Evolutionary conservation across 805 yeast species (phyloP).

Genomic region (Isabelozyma pseudorhagii): DNA sequence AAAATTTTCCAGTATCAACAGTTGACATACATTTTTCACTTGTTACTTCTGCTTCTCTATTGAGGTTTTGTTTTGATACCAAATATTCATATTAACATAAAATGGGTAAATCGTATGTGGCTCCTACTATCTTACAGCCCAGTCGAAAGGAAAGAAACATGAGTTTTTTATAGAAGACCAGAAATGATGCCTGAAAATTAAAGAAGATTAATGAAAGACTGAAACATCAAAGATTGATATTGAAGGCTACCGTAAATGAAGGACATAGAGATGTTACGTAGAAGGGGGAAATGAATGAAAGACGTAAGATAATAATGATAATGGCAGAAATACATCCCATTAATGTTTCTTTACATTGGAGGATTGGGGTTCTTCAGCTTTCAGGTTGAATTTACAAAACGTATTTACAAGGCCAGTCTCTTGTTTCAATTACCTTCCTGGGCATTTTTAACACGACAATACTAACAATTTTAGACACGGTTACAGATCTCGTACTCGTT

Average conservation of each 20-base stretch:
- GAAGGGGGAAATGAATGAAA: too few species aligned
- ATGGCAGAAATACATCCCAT: neutral
- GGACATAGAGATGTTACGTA: too few species aligned
- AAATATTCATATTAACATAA: conserved; percentile 11
- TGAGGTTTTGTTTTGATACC: neutral
- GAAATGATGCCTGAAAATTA: too few species aligned
- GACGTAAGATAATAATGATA: too few species aligned
- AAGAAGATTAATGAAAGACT: too few species aligned
- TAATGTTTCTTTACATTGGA: conserved; percentile 3
- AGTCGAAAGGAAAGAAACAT: neutral
- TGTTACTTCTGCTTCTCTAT: neutral
- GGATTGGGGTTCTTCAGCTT: too few species aligned
- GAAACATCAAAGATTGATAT: too few species aligned
- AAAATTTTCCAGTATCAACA: neutral
- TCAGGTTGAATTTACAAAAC: neutral
- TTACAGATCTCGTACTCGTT: conserved; percentile 99
- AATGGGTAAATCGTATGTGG: conserved; percentile 32
- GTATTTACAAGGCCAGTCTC: neutral
- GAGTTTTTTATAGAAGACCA: too few species aligned
- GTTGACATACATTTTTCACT: neutral
- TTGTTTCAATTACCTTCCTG: conserved; percentile 1
- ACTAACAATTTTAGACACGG: conserved; percentile 63
- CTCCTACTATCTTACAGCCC: neutral
- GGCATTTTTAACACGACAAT: conserved; percentile 4
- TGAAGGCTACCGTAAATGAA: too few species aligned